Percentiles rank a stretch among this genome's conserved stretches.
Conservation (phyloP, 2,329 filamentous ascomycete genomes). For the Coniochaeta ligniaria region DNA sequence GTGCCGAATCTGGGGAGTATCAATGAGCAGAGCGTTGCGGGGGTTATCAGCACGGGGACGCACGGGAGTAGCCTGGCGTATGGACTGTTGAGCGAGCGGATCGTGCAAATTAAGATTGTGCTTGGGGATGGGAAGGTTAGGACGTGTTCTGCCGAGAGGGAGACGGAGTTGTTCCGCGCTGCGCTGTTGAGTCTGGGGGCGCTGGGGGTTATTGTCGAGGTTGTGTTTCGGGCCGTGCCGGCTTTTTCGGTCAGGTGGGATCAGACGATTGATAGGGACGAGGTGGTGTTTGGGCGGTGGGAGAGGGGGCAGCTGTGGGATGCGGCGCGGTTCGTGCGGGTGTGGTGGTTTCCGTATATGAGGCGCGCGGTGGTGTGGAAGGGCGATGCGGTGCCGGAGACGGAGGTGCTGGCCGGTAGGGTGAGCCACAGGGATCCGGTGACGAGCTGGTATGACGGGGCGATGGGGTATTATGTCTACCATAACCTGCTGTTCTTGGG, state of each 20-base stretch:
- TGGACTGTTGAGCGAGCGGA: slow-evolving; percentile 74
- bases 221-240: slow-evolving; percentile 75
- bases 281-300: slow-evolving; percentile 66
- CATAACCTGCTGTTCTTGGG: slow-evolving; percentile 81
- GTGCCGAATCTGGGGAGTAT: slow-evolving; percentile 94
- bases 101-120: slow-evolving; percentile 70
- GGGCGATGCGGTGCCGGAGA: slow-evolving; percentile 43
- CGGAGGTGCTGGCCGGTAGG: slow-evolving; percentile 35
- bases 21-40: slow-evolving; percentile 86
- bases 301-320: slow-evolving; percentile 66
- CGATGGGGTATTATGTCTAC: slow-evolving; percentile 81
- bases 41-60: slow-evolving; percentile 86
- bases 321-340: slow-evolving; percentile 77
- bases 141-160: slow-evolving; percentile 59
- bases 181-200: slow-evolving; percentile 83
- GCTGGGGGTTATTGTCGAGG: slow-evolving; percentile 82
- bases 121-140: slow-evolving; percentile 72
- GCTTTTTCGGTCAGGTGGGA: slow-evolving; percentile 81
- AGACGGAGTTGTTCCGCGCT: slow-evolving; percentile 77
- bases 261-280: slow-evolving; percentile 69
- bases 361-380: slow-evolving; percentile 83
- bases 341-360: slow-evolving; percentile 98
- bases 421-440: slow-evolving; percentile 43
- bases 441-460: slow-evolving; percentile 72
- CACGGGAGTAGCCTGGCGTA: slow-evolving; percentile 83